Conservation (phyloP, 768 basidiomycete species). For the Leccinum variicolor region DNA sequence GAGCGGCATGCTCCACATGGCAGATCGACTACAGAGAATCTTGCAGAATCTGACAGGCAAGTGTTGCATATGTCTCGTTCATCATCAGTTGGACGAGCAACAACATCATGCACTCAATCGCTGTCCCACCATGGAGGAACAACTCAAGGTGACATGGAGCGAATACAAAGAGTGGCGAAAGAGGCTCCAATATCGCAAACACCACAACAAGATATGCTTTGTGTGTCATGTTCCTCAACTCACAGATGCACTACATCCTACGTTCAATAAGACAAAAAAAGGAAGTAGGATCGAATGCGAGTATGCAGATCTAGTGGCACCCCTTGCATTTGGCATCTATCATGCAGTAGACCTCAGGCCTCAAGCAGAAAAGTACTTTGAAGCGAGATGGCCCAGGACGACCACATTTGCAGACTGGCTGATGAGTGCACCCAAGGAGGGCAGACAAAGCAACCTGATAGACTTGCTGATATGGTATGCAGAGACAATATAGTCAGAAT, state of each 20-base stretch:
- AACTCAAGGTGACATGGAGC: not conserved
- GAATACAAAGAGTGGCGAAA: not conserved
- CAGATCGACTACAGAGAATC: too few species aligned
- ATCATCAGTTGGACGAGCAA: too few species aligned
- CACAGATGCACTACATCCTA: not conserved
- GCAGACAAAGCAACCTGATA: constrained; percentile 1
- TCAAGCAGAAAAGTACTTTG: not conserved
- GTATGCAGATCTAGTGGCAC: not conserved
- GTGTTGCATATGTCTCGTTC: too few species aligned
- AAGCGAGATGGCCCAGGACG: not conserved
- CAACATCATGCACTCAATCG: too few species aligned
- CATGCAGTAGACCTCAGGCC: not conserved
- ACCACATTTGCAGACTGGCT: not conserved
- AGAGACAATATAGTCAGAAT: too few species aligned
- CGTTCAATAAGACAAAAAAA: not conserved
- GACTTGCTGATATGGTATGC: constrained; percentile 10
- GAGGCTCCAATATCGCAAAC: not conserved
- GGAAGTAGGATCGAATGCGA: not conserved
- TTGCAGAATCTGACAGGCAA: too few species aligned
- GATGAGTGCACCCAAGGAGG: not conserved
- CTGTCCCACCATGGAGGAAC: too few species aligned
- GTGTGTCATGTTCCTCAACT: not conserved
- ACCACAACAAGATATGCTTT: not conserved
- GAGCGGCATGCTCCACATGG: too few species aligned
- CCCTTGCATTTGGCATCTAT: not conserved